Conservation (phyloP, 371 early-diverging fungal species). For the Entomophthora muscae region DNA sequence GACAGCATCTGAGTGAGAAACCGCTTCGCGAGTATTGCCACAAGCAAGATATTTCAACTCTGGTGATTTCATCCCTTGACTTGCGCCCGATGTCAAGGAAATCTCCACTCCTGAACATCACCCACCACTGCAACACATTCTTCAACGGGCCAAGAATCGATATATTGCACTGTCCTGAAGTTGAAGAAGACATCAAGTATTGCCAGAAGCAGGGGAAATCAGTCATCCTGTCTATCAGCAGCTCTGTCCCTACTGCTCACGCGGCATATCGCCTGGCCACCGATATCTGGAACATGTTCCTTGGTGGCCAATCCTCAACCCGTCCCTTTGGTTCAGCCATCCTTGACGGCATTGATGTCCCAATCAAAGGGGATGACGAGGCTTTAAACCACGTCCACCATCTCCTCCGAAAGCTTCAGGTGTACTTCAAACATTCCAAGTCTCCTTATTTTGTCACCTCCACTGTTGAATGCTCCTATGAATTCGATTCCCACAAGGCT, state of each 20-base stretch:
- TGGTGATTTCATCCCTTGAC: no score
- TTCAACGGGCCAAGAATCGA: conserved; percentile 25
- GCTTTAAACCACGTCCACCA: conserved; percentile 25
- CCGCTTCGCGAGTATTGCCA: no score
- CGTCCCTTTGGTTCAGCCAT: conserved; percentile 41
- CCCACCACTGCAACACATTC: conserved; percentile 31
- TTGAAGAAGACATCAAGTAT: conserved; percentile 35
- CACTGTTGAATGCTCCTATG: conserved; percentile 56
- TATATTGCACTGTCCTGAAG: conserved; percentile 31
- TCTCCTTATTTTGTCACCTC: conserved; percentile 38
- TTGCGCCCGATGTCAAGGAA: no score
- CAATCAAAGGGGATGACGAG: conserved; percentile 38
- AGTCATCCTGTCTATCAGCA: conserved; percentile 42
- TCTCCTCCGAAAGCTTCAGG: conserved; percentile 27
- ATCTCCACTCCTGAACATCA: no score
- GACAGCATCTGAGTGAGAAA: no score
- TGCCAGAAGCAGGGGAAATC: conserved; percentile 48
- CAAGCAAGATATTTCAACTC: no score
- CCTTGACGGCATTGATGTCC: conserved; percentile 50
- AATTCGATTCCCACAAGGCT: conserved; percentile 11
- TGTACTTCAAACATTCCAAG: conserved; percentile 19
- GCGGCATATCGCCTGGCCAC: conserved; percentile 31
- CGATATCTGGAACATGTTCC: conserved; percentile 39
- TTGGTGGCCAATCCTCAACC: conserved; percentile 21
- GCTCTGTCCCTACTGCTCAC: conserved; percentile 33